Conservation (phyloP, 805 yeast genomes). For the Candida koratica region DNA sequence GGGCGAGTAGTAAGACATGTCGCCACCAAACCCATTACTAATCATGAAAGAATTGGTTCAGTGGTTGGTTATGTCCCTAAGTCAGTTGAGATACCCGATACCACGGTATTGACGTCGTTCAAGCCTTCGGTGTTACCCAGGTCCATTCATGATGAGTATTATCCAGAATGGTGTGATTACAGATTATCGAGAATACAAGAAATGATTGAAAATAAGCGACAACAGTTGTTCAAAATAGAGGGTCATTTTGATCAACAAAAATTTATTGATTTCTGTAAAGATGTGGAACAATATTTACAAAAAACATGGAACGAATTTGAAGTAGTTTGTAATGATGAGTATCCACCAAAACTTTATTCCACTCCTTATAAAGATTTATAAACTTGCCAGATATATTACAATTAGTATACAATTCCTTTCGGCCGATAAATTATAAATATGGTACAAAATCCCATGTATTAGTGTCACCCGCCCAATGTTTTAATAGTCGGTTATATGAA, state of each 20-base stretch:
- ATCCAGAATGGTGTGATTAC: constrained; percentile 31
- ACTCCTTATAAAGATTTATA: constrained; percentile 16
- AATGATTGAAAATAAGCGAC: constrained; percentile 17
- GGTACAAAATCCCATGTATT: constrained; percentile 15
- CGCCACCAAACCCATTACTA: constrained; percentile 22
- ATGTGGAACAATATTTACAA: constrained; percentile 24
- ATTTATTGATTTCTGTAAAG: constrained; percentile 28
- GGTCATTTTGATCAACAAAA: constrained; percentile 34
- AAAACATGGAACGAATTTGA: constrained; percentile 33
- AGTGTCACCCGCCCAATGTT: constrained; percentile 13
- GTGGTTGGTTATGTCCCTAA: constrained; percentile 43
- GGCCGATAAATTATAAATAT: constrained; percentile 9
- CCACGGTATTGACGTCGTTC: constrained; percentile 38
- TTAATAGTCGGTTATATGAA: constrained; percentile 11
- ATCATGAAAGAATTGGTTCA: constrained; percentile 41
- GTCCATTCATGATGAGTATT: constrained; percentile 26
- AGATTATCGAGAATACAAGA: constrained; percentile 24
- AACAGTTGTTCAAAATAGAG: constrained; percentile 9
- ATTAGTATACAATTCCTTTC: neutral
- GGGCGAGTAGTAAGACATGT: constrained; percentile 23
- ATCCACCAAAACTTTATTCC: constrained; percentile 17
- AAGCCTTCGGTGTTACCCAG: constrained; percentile 37
- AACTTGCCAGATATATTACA: neutral
- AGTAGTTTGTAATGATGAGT: constrained; percentile 15
- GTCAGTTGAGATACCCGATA: constrained; percentile 32